Evolutionary conservation across 2,329 filamentous ascomycete species (phyloP), one percentile per base, ranked within the genome.

Genomic region (Arthrobotrys pseudoclavata): DNA sequence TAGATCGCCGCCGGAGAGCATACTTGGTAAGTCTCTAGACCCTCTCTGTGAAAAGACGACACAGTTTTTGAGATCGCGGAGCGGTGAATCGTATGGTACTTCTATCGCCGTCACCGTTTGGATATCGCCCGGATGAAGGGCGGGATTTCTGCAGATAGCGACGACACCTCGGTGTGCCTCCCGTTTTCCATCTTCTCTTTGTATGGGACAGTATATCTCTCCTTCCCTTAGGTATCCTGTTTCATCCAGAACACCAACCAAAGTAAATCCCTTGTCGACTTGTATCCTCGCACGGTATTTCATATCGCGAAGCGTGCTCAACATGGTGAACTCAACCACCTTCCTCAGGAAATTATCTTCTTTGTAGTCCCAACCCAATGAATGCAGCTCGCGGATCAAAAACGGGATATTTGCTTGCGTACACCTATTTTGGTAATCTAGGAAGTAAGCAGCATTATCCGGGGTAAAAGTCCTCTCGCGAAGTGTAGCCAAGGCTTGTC

Each of bases 181-280:
- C 42, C 80, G 62, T 18, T 31, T 26, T 45, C 63, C 3, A 81
- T 81, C 80, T 13, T 83, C 81, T 55, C 76, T 85, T 53, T 89
- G 85, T 42, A 87, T 89, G 0, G 88, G 87, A 66, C 92, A 87
- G 80, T 90, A 94, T 0, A 95, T 87, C 79, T 96, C 86, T 0
- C 88, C 87, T 81, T 92, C 89, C 9, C 87, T 79, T 0, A 97
- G 85, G 40, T 87, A 88, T 0, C 88, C 89, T 0, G 91, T 93
- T 83, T 96, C 93, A 79, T 97, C 93, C 88, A 96, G 92, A 62
- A 96, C 86, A 0, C 93, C 93, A 80, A 93, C 94, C 0, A 96
- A 85, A 0, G 92, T 94, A n/a, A 90, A 87, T 0, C 92, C 93
- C 15, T 90, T 83, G 0, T 87, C 83, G 0, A 97, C 87, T 0